Evolutionary conservation across 208 protist species (phyloP), one percentile per base, ranked within the genome.

Genomic region (Perkinsela sp.): DNA sequence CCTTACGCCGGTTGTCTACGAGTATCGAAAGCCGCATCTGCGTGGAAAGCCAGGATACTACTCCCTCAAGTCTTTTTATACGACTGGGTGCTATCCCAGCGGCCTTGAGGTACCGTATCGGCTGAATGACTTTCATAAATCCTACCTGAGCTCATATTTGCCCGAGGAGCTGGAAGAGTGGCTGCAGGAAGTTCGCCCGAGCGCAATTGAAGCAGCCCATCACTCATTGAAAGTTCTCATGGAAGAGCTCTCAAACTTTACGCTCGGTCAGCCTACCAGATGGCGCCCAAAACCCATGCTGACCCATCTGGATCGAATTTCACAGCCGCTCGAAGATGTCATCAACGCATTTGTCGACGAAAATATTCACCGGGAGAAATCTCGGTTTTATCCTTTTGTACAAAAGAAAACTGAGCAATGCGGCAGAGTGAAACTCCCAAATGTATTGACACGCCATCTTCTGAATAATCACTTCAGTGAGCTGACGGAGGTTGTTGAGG

Each of bases 31-130:
- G 79, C 74, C 86, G 29, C 83, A 83, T 29, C 78, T 80, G 30
- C 13, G 16, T 13, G 73, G 72, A 67, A 83, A 83, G 16, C 86
- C 86, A 29, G 86, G 86, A 0, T 83, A 83, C 13, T 89, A 87
- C 68, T 84, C 82, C 15, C 89, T 91, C 83, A 91, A 91, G 72
- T 91, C 89, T 68, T 91, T 81, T 82, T 89, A 83, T 82, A 91
- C 86, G 31, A 71, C 89, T 13, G 86, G 86, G 2, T 86, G 80
- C 76, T 88, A 89, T 70, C 86, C 86, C 15, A 91, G 81, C 30
- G 86, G 86, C 29, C 67, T 85, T 67, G 80, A 85, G 65, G 70
- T 70, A 30, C 86, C 86, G 0, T 91, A 89, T 69, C 77, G 86
- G 30, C 76, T 91, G 31, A 32, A 78, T 29, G 83, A 91, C 67